These are phyloP conservation scores for Diutina scorzettiae DNA, from an alignment of 1,139 yeast genomes.

Conservation along the genomic window DNA sequence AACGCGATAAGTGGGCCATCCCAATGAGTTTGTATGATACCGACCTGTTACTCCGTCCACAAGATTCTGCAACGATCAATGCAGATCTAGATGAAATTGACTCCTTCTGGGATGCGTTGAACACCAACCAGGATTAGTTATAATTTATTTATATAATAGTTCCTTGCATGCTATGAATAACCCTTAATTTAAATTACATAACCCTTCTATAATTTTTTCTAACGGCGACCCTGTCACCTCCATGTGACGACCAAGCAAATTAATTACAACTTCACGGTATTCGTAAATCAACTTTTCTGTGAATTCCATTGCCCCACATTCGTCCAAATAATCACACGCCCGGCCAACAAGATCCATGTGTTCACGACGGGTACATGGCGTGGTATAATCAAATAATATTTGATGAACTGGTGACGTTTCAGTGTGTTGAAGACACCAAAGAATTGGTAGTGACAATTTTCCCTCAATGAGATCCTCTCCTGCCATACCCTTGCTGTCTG, in stretches of 20 bases:
- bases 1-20: background rate
- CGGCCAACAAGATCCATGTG: background rate
- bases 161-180: background rate
- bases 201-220: background rate
- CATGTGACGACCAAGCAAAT: background rate
- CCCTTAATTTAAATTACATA: background rate
- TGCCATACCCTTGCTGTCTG: conserved; percentile 53
- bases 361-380: background rate
- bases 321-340: background rate
- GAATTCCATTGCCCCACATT: conserved; percentile 2
- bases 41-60: too few relatives aligned
- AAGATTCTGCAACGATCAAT: background rate
- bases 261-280: background rate
- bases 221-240: background rate
- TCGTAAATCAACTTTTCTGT: background rate
- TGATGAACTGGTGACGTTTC: background rate
- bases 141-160: background rate
- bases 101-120: background rate
- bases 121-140: background rate
- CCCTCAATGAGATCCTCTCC: conserved; percentile 90
- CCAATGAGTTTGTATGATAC: background rate
- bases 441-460: conserved; percentile 62
- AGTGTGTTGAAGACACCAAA: conserved; percentile 1
- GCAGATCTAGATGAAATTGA: conserved; percentile 2
- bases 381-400: background rate